Conservation (phyloP, 140 eudicot genomes). For the Anethum foeniculum region DNA sequence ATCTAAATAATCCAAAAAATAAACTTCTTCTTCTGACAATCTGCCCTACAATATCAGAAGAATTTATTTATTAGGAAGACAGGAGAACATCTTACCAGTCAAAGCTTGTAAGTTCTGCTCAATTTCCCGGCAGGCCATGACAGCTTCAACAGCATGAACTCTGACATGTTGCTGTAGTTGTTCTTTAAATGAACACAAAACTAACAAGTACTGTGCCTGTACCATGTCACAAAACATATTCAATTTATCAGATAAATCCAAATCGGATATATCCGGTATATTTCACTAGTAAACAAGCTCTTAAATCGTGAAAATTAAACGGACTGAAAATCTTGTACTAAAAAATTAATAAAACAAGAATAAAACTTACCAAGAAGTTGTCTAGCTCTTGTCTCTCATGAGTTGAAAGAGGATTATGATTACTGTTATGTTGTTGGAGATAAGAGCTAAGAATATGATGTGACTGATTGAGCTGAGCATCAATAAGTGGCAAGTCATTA, state of each 20-base stretch:
- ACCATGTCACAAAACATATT: not conserved
- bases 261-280: not conserved
- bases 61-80: not conserved
- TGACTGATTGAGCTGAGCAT: constrained; percentile 70
- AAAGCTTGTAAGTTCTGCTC: constrained; percentile 77
- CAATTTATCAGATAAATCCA: not conserved
- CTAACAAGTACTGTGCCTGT: constrained; percentile 82
- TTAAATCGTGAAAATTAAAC: no score
- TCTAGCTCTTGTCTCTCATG: constrained; percentile 88
- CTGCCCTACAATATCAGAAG: not conserved
- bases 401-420: constrained; percentile 32
- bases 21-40: not conserved
- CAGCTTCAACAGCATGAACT: constrained; percentile 96
- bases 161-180: constrained; percentile 96
- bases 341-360: not conserved
- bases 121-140: constrained; percentile 90
- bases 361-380: constrained; percentile 51
- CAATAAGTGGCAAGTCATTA: constrained; percentile 75
- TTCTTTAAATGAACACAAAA: constrained; percentile 81
- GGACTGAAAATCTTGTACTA: not conserved
- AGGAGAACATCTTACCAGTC: constrained; percentile 39
- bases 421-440: constrained; percentile 30
- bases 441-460: constrained; percentile 59
- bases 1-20: not conserved
- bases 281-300: not conserved